Base-by-base conservation (phyloP, 345 rosid genomes). In the Euclidium syriacum region DNA sequence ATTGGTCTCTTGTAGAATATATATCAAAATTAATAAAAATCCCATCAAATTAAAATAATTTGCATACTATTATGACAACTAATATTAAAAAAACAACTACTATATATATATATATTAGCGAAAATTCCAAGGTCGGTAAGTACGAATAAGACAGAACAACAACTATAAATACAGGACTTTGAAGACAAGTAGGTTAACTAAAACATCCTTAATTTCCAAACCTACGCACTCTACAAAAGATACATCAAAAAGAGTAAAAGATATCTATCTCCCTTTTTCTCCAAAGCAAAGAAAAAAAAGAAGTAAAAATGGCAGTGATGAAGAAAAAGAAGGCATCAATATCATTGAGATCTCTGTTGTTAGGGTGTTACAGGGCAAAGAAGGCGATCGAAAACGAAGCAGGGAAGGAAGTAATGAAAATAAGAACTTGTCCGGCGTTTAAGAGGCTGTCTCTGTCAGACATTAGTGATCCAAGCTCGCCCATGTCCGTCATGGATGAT, bases 381-480 rank as follows among this genome's bases (percentile, higher is more conserved):
- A 64, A 33, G 39, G 4, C 6, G 3, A 50, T 65, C 6, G 33
- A 25, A 62, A 17, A 33, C 4, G 81, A 70, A 61, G 49, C 41
- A 22, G 61, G 52, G 4, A 49, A 68, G 11, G 70, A 36, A 20
- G 54, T 7, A 1, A 39, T 63, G 62, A 81, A 77, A 20, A 80
- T 58, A 63, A 65, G 57, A 73, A 79, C 81, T 2, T 40, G 53
- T 58, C 66, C 53, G 3, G 53, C 4, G 18, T 75, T 80, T 25
- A 64, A 51, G 26, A 77, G 95, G 43, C 52, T 84, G 8, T 84
- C 88, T 4, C 40, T 86, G 0, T 74, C 80, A 0, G 95, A 84
- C 22, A 52, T 80, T 17, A 86, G 84, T 70, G 65, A 86, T 67
- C 88, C 77, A 6, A 74, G 82, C 71, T 77, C 80, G 7, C 75